phyloP scores from a whole-genome alignment of 345 rosid species.

The Cardamine chenopodiifolia region DNA sequence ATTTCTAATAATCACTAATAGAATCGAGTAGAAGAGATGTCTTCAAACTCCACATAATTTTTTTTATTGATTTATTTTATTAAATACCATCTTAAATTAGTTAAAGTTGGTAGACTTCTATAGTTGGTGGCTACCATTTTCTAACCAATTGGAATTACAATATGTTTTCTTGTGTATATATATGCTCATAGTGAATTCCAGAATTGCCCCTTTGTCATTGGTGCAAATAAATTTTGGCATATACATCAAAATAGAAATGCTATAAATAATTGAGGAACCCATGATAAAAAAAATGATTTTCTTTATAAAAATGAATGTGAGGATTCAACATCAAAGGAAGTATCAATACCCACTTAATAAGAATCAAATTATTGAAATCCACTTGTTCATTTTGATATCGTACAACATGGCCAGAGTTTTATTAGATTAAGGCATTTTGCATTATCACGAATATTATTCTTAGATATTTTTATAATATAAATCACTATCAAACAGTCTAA shows the following conservation, averaged over 20 bases:
- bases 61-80: neutral
- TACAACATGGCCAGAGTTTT: constrained; percentile 38
- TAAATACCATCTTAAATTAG: constrained; percentile 20
- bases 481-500: constrained; percentile 3
- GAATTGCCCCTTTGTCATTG: constrained; percentile 19
- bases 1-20: neutral
- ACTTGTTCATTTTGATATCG: constrained; percentile 36
- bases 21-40: neutral
- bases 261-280: constrained; percentile 32
- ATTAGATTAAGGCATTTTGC: constrained; percentile 5
- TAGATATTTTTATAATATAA: neutral
- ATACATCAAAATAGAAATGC: constrained; percentile 9
- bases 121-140: constrained; percentile 43
- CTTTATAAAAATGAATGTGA: neutral
- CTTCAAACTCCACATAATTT: neutral
- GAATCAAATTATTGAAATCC: constrained; percentile 34
- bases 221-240: constrained; percentile 22
- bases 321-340: constrained; percentile 14
- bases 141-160: constrained; percentile 30
- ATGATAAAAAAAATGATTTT: neutral
- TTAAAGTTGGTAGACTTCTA: constrained; percentile 34
- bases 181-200: constrained; percentile 20
- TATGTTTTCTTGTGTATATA: neutral
- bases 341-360: constrained; percentile 39
- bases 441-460: constrained; percentile 10